Evolutionary conservation across 129 eudicot species (phyloP), one percentile per base, ranked within the genome.

Genomic region (Mikania micrantha): DNA sequence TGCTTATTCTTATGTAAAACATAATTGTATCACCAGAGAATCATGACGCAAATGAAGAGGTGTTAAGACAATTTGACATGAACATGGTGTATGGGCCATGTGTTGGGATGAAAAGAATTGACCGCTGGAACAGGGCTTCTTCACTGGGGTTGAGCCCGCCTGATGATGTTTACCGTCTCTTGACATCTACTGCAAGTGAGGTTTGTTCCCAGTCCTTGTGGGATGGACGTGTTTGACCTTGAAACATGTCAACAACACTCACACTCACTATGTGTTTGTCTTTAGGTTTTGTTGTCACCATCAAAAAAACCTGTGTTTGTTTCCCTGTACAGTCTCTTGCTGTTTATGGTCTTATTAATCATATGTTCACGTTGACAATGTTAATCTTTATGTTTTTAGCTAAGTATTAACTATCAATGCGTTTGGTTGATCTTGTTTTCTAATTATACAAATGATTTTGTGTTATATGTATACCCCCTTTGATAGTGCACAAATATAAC

Each of bases 1-100:
- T 11, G 22, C 34, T 10, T 19, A 32, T 5, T 29, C 19, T 52
- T 38, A 47, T 60, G 16, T 32, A 5, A 15, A 60, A 15, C 24
- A 15, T 70, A 39, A 25, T 15, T 0, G 10, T 42, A 53, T 29
- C 4, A 8, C 31, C 78, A 90, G 95, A 90, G 52, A 69, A 77
- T 44, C 69, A 68, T 69, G 95, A 87, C 80, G 81, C 53, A 17
- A 84, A 60, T 1, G 96, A 84, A 85, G 83, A 82, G 69, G 75
- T 80, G 71, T 65, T 90, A 81, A 84, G 95, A 84, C 91, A 90
- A 48, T 86, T 90, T 28, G 97, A 90, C 81, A 73, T 87, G 87
- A 90, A 84, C 74, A 78, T 87, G 85, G 81, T 78, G 0, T 90
- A 87, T 4, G 98, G 98, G 27, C 95, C 97, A 1, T 90, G 97